Evolutionary conservation across 495 filamentous ascomycete species (phyloP).

Genomic region (Lophium mytilinum): DNA sequence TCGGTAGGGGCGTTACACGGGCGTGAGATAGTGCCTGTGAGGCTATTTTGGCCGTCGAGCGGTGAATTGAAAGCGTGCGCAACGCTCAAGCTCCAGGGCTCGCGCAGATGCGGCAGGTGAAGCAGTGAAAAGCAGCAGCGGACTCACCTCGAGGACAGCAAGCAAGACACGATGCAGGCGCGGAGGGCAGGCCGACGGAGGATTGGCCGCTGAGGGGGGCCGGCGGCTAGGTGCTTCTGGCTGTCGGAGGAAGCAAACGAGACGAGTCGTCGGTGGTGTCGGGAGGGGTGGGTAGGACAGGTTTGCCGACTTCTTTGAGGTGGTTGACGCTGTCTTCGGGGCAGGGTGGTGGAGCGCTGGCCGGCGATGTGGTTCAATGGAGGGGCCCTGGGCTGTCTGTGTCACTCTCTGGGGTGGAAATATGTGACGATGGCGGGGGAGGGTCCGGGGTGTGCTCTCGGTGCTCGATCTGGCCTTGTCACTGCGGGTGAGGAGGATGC

Average conservation of each 20-base stretch:
- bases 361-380: conserved; percentile 1
- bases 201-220: not conserved
- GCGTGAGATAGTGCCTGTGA: conserved; percentile 5
- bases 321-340: conserved; percentile 5
- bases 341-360: not conserved
- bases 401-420: no score
- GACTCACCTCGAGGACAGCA: conserved; percentile 20
- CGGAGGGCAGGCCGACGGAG: not conserved
- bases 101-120: not conserved
- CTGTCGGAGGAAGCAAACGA: conserved; percentile 14
- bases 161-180: conserved; percentile 1
- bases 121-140: conserved; percentile 5
- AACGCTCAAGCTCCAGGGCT: not conserved
- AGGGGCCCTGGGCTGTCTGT: conserved; percentile 8
- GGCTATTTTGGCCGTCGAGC: conserved; percentile 9
- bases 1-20: conserved; percentile 17
- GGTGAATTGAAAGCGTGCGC: not conserved
- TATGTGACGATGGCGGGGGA: conserved; percentile 11
- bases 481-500: no score
- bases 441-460: not conserved
- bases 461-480: not conserved
- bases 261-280: conserved; percentile 2
- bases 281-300: conserved; percentile 11
- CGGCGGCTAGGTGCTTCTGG: conserved; percentile 11
- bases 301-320: conserved; percentile 14